Base-by-base conservation (phyloP, 352 stramenopile species). In the Pythium plurisporium region DNA sequence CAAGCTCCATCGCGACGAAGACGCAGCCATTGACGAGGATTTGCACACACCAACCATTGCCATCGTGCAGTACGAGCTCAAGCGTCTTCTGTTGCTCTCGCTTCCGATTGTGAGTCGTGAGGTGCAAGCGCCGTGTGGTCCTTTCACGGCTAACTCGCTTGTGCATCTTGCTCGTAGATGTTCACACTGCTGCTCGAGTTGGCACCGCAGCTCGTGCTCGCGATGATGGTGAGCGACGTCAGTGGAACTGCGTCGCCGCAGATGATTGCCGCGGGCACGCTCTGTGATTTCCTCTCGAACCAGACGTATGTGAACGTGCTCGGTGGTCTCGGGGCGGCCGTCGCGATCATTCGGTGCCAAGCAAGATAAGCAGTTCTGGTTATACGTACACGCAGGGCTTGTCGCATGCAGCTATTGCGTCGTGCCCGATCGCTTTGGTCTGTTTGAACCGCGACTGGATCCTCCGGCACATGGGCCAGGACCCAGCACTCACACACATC, bases 261-360 rank as follows among this genome's bases (percentile, higher is more conserved):
- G 55, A 72, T 86, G 44, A 58, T 89, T 33, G 77, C 79, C 2
- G 79, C 74, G 52, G 82, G 80, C 57, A 72, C 73, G 19, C 64
- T 89, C 33, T 67, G 60, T 34, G 68, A 41, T 38, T 59, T 84
- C 2, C 67, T 88, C 31, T 73, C 82, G 52, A 75, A 80, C 62
- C 61, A 83, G 43, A 52, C 84, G 40, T 57, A 84, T 31, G 62
- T 62, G 5, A 67, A 67, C 1, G 56, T 86, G 47, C 69, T 83
- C 44, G 81, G 65, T 42, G 79, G 77, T 4, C 57, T 82, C 15
- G 70, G 68, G 14, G 82, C 73, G 15, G 79, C 76, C 23, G 73
- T 86, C 42, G 74, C 86, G 62, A 89, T 74, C 17, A 68, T 88
- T 80, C 46, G 80, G 80, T n/a, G 80, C 59, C 52, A 81, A 77